A percentile compares a stretch with the other conserved stretches of the same genome.
Evolutionary conservation across 2,329 filamentous ascomycete genomes (phyloP).

Genomic region (Trichoderma cornu-damae): DNA sequence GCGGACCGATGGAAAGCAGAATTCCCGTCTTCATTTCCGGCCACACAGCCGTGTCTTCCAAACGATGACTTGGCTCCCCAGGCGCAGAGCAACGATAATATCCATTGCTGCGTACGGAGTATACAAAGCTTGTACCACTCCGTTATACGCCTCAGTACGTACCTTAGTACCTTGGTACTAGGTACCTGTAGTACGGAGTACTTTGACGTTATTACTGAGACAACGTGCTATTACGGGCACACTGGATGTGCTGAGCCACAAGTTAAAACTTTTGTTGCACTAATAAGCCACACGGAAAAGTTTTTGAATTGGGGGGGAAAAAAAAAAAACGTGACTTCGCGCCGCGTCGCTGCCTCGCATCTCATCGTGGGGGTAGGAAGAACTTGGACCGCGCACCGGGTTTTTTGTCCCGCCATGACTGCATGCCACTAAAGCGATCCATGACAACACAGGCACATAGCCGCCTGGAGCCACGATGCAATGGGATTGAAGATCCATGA

Average conservation of each 20-base stretch:
- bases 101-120: too few relatives aligned
- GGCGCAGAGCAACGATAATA: too few relatives aligned
- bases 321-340: slow-evolving; percentile 29
- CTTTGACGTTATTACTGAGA: too few relatives aligned
- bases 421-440: background rate
- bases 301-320: too few relatives aligned
- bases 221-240: too few relatives aligned
- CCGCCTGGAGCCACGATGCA: slow-evolving; percentile 19
- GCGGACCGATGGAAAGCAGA: background rate
- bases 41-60: too few relatives aligned
- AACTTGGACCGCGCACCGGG: background rate
- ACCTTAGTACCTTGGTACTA: too few relatives aligned
- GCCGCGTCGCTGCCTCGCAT: slow-evolving; percentile 23
- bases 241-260: background rate
- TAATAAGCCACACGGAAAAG: background rate
- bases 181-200: background rate
- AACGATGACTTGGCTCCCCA: too few relatives aligned
- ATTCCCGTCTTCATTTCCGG: too few relatives aligned
- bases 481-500: slow-evolving; percentile 19
- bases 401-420: background rate
- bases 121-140: too few relatives aligned
- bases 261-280: background rate
- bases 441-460: background rate
- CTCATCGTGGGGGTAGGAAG: background rate
- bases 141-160: too few relatives aligned